Base-by-base conservation (phyloP, 2,329 filamentous ascomycete genomes). In the Colletotrichum cuscutae region DNA sequence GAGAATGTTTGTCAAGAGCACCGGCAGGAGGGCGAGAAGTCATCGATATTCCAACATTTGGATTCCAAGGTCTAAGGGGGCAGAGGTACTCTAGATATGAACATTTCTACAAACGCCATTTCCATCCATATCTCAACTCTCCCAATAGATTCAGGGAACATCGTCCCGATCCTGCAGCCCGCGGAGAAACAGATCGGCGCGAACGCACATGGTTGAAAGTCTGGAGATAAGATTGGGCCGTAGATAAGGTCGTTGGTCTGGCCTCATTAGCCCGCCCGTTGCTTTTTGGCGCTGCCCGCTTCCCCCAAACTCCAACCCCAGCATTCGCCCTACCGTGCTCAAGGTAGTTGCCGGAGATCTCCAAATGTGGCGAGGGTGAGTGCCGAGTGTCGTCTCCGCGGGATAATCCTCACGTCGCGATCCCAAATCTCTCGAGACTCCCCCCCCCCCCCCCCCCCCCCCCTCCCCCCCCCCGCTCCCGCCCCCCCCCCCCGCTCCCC, bases 151-250 rank as follows among this genome's bases (percentile, higher is more conserved):
- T 7, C 15, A 8, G n/a, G 15, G 9, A 61, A 15, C 32, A 28
- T 32, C 42, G 3, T n/a, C 3, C 3, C 11, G 1, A 65, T 52
- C 54, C 8, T 22, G 5, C 26, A 8, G 32, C 59, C 69, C 70
- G 65, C 65, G 46, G 70, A 69, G 60, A 69, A 49, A 26, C 52
- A 24, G 26, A 24, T 22, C 46, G 28, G n/a, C 30, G 26, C 64
- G 54, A 11, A 58, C 15, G 65, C 59, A 13, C 37, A 32, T 64
- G 65, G 53, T 49, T 3, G 35, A 15, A 19, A 24, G 24, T 37
- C 26, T 49, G 53, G 53, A 49, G 53, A 72, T 57, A 56, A 22
- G 35, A 32, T 24, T 22, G 37, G 7, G 42, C 26, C 28, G 59
- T 22, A 61, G 62, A 59, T 72, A 68, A 63, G 37, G 53, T 57